phyloP scores from a whole-genome alignment of 2,329 filamentous ascomycete genomes.

The Aureobasidium sp. region DNA sequence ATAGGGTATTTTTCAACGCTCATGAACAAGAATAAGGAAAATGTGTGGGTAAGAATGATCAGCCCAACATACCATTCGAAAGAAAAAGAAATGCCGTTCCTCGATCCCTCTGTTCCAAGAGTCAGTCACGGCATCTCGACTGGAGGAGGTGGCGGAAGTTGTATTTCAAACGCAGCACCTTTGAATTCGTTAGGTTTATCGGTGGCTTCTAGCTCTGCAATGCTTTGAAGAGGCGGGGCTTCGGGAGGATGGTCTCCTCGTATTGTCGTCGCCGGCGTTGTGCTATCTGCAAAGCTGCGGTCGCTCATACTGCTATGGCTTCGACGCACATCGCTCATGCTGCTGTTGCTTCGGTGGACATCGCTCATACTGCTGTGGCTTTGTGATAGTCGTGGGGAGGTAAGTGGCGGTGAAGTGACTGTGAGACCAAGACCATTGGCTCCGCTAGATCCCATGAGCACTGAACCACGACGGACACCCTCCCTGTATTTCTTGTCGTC shows the following conservation, averaged over 20 bases:
- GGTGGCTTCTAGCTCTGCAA: background rate
- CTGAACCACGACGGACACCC: background rate
- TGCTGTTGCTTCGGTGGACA: background rate
- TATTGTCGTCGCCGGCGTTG: background rate
- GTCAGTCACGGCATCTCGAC: constrained; percentile 1
- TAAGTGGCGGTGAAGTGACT: background rate
- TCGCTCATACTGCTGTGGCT: constrained; percentile 4
- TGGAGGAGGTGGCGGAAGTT: background rate
- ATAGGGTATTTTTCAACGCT: background rate
- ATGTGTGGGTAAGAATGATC: background rate
- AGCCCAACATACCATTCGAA: background rate
- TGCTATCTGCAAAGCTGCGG: background rate
- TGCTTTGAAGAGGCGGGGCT: background rate
- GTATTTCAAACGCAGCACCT: background rate
- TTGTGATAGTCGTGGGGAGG: background rate
- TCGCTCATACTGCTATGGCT: constrained; percentile 12
- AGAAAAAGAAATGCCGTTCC: background rate
- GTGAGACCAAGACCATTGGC: background rate
- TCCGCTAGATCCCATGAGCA: background rate
- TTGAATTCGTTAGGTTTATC: background rate
- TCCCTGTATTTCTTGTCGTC: constrained; percentile 17
- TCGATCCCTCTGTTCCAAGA: background rate
- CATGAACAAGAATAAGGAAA: background rate
- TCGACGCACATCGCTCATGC: background rate
- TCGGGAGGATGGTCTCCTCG: background rate